phyloP scores from a whole-genome alignment of 1,284 basidiomycete species.

The Malassezia caprae region DNA sequence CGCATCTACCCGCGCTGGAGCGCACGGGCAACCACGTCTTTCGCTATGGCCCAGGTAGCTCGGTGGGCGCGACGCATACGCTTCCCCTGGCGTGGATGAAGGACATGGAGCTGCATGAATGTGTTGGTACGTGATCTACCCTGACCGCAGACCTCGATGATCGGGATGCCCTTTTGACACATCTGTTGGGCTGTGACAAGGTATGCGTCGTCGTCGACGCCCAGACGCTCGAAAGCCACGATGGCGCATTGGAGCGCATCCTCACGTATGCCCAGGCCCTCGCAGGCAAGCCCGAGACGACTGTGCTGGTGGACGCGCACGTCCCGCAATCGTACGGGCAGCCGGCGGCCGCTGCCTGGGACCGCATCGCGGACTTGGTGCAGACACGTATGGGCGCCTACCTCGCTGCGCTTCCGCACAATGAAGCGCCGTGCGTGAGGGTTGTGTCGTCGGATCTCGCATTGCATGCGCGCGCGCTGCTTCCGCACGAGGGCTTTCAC shows the following conservation, averaged over 20 bases:
- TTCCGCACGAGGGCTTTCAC: not conserved
- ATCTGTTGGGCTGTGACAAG: slow-evolving; percentile 26
- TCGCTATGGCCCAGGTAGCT: not conserved
- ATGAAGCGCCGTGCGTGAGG: not conserved
- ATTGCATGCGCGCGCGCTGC: not conserved
- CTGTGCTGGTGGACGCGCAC: slow-evolving; percentile 22
- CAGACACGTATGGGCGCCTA: not conserved
- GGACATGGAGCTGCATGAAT: slow-evolving; percentile 4
- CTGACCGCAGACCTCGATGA: slow-evolving; percentile 10
- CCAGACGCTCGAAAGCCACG: slow-evolving; percentile 18
- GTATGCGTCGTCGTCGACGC: slow-evolving; percentile 23
- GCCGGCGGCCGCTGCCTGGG: slow-evolving; percentile 7
- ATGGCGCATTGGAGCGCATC: not conserved
- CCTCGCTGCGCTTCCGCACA: not conserved
- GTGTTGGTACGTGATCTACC: not conserved
- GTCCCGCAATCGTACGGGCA: slow-evolving; percentile 14
- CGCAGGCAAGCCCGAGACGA: slow-evolving; percentile 23
- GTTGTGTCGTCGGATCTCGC: slow-evolving; percentile 12
- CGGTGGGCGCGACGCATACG: slow-evolving; percentile 7
- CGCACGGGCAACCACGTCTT: not conserved
- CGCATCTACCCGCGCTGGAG: slow-evolving; percentile 3
- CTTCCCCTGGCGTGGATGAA: slow-evolving; percentile 27
- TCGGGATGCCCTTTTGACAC: slow-evolving; percentile 15
- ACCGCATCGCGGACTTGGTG: not conserved
- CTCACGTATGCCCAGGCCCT: slow-evolving; percentile 22